Evolutionary conservation across 2,329 filamentous ascomycete genomes (phyloP).

Genomic region (Orbilia brochopaga): DNA sequence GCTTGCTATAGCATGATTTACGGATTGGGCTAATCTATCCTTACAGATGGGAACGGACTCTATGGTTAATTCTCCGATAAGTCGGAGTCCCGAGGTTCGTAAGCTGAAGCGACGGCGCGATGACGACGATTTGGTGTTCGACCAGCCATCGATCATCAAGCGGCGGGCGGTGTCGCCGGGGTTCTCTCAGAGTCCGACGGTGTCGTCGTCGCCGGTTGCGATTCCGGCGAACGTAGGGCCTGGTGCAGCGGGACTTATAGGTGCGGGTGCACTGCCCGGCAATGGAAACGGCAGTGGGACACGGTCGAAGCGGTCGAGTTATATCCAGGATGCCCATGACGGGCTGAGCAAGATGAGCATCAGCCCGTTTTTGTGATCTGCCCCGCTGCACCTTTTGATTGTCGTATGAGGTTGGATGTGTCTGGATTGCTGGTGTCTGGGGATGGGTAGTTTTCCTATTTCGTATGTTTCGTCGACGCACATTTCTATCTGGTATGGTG

Average conservation of each 20-base stretch:
- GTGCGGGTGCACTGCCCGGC: not conserved
- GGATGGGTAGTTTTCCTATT: no score
- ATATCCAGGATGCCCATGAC: constrained; percentile 54
- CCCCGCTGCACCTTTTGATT: not conserved
- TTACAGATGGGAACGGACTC: constrained; percentile 48
- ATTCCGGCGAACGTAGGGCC: constrained; percentile 37
- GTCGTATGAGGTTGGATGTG: no score
- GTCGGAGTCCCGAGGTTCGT: constrained; percentile 40
- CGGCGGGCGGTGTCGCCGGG: constrained; percentile 54
- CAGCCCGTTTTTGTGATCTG: constrained; percentile 36
- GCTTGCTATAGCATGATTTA: not conserved
- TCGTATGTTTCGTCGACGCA: no score
- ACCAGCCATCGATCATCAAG: constrained; percentile 53
- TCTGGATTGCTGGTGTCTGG: no score
- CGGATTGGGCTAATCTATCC: constrained; percentile 13
- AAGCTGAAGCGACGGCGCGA: constrained; percentile 44
- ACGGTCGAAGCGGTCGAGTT: constrained; percentile 25
- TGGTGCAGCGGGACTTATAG: constrained; percentile 36
- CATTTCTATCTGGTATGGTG: no score
- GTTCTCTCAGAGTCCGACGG: constrained; percentile 54
- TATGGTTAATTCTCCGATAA: constrained; percentile 48
- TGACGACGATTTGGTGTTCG: constrained; percentile 51
- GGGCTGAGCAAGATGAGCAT: constrained; percentile 55
- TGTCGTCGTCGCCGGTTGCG: constrained; percentile 53
- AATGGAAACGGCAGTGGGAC: constrained; percentile 13